Base-by-base conservation (phyloP, 148 eudicot species). In the Gaultheria prostrata region DNA sequence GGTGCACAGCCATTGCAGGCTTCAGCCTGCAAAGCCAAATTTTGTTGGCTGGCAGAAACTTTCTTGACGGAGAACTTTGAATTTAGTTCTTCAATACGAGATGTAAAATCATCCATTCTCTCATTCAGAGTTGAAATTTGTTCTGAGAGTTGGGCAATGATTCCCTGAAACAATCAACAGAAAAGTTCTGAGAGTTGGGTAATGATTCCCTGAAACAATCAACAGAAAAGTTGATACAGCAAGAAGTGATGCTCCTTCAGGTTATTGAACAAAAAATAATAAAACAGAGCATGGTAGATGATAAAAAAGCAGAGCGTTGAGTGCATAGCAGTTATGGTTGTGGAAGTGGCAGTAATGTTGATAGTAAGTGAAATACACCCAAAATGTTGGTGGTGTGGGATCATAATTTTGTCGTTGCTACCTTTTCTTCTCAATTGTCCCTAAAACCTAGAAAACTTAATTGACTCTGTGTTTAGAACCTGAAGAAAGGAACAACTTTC, bases 41-140 rank as follows among this genome's bases (percentile, higher is more conserved):
- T 96, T 80, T 91, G 98, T 80, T 90, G 99, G 89, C 98, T 92
- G 57, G 89, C 83, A 69, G 91, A 92, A 61, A 85, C 84, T 86
- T 84, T 86, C 59, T 76, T 88, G 61, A 21, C 39, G 6, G 91
- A 83, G 65, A 94, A 48, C 87, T 90, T 94, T 45, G 95, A 88
- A 86, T 87, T 97, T 70, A 97, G 87, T 82, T 94, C 97, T 86
- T 97, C 97, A 43, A 97, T 90, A 63, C 90, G 89, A 71, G 99
- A 97, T 70, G 95, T 95, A 77, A 97, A 93, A 83, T 94, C 97
- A 51, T 97, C 95, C 93, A 94, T 94, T 84, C 98, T 92, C 87
- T 93, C 99, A 82, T 91, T 97, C 80, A 97, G 89, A 13, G 99
- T 92, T 45, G 93, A 91, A 77, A 97, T 94, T 84, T 97, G 98